Evolutionary conservation across 768 basidiomycete species (phyloP).

Genomic region (Austroboletus eburneus): DNA sequence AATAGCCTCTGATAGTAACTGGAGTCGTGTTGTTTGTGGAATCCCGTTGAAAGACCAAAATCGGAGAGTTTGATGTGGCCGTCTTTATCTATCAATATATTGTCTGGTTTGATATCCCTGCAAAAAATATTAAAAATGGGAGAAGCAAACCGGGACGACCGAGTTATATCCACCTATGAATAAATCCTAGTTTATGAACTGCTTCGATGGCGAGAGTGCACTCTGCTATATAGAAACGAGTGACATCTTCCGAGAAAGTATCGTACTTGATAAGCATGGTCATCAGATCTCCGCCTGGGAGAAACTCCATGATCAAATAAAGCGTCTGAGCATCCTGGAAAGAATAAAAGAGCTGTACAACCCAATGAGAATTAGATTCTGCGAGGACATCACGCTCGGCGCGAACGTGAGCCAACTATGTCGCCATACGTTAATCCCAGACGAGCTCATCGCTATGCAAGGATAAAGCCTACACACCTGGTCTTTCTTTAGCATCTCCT

Average conservation of each 20-base stretch:
- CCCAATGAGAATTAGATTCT: constrained; percentile 96
- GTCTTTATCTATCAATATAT: constrained; percentile 95
- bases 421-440: constrained; percentile 6
- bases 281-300: constrained; percentile 94
- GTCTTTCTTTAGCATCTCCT: constrained; percentile 99
- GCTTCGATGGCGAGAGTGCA: constrained; percentile 97
- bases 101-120: constrained; percentile 99
- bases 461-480: constrained; percentile 54
- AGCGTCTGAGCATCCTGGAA: constrained; percentile 96
- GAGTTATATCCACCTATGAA: constrained; percentile 67
- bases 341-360: constrained; percentile 95
- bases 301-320: constrained; percentile 95
- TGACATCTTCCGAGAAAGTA: constrained; percentile 97
- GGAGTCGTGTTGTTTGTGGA: constrained; percentile 83
- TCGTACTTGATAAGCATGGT: constrained; percentile 99
- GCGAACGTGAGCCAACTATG: constrained; percentile 91
- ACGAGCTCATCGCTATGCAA: background rate
- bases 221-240: constrained; percentile 98
- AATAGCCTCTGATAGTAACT: constrained; percentile 89
- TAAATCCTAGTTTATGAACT: constrained; percentile 95
- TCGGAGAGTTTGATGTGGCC: constrained; percentile 98
- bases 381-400: constrained; percentile 96
- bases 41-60: constrained; percentile 85
- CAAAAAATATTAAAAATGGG: too few relatives aligned
- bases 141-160: constrained; percentile 2